Percentiles rank a stretch among this genome's conserved stretches.
These are phyloP conservation scores for Nicotiana otophora DNA, from an alignment of 257 asterid genomes.

Conservation along the genomic window DNA sequence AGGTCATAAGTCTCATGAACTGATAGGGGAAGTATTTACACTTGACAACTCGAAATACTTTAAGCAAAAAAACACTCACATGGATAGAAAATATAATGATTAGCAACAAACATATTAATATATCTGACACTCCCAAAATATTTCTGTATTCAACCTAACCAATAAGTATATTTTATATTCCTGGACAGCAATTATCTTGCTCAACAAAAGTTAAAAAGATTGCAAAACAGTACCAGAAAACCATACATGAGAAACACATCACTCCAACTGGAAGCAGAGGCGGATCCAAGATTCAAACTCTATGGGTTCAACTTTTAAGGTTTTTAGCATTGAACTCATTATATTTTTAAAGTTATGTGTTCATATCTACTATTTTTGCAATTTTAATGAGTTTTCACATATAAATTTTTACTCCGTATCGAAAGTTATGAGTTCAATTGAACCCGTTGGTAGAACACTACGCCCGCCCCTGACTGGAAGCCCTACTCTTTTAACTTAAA, in stretches of 20 bases:
- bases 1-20: constrained; percentile 8
- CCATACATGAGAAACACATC: background rate
- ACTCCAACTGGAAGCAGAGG: background rate
- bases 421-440: too few relatives aligned
- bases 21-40: background rate
- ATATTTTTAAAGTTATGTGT: too few relatives aligned
- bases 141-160: background rate
- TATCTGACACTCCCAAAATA: background rate
- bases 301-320: too few relatives aligned
- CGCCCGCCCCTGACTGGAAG: too few relatives aligned
- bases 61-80: background rate
- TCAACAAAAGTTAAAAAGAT: background rate
- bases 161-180: background rate
- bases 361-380: too few relatives aligned
- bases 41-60: background rate
- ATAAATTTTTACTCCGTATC: too few relatives aligned
- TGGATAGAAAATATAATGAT: background rate
- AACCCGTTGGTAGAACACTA: too few relatives aligned
- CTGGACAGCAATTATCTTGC: background rate
- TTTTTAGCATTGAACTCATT: too few relatives aligned
- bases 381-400: too few relatives aligned
- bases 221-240: background rate
- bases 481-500: background rate
- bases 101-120: background rate
- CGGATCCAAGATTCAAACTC: too few relatives aligned